Percentiles rank a stretch among this genome's conserved stretches.
phyloP scores from a whole-genome alignment of 106 monocot genomes.

The Chionographis japonica region DNA sequence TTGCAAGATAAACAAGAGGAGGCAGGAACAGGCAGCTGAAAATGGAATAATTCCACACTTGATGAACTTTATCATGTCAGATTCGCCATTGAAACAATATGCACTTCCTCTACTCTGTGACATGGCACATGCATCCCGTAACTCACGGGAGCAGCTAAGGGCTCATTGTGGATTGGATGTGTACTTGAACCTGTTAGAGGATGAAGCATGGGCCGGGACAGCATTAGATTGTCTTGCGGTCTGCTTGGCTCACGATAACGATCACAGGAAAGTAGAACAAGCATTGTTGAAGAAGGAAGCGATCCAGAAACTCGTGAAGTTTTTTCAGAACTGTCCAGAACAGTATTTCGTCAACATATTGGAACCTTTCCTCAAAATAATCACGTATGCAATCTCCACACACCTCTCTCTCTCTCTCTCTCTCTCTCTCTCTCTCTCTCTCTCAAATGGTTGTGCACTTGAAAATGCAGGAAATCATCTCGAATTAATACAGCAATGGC shows the following conservation, averaged over 20 bases:
- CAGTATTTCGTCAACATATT: slow-evolving; percentile 95
- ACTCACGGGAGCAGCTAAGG: slow-evolving; percentile 90
- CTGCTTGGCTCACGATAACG: slow-evolving; percentile 95
- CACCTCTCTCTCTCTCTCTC: slow-evolving; percentile 2
- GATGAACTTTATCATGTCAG: slow-evolving; percentile 84
- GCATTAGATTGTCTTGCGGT: slow-evolving; percentile 92
- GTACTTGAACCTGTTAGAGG: slow-evolving; percentile 85
- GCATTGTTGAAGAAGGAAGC: slow-evolving; percentile 95
- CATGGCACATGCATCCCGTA: slow-evolving; percentile 98
- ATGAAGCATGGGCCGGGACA: slow-evolving; percentile 88
- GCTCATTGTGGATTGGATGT: slow-evolving; percentile 95
- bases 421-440: neutral
- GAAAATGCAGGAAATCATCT: slow-evolving; percentile 79
- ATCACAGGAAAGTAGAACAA: slow-evolving; percentile 87
- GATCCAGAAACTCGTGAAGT: slow-evolving; percentile 87
- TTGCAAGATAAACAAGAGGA: slow-evolving; percentile 97
- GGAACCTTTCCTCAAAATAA: slow-evolving; percentile 96
- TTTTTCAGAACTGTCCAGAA: slow-evolving; percentile 84
- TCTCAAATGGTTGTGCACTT: neutral
- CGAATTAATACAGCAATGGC: slow-evolving; percentile 97
- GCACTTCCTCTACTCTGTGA: slow-evolving; percentile 90
- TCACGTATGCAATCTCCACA: slow-evolving; percentile 49
- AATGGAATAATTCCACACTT: slow-evolving; percentile 96
- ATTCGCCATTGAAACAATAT: slow-evolving; percentile 80
- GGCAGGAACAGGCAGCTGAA: slow-evolving; percentile 98